These are phyloP conservation scores for Trichosporon asahii DNA, from an alignment of 1,284 basidiomycete genomes.

Conservation along the genomic window DNA sequence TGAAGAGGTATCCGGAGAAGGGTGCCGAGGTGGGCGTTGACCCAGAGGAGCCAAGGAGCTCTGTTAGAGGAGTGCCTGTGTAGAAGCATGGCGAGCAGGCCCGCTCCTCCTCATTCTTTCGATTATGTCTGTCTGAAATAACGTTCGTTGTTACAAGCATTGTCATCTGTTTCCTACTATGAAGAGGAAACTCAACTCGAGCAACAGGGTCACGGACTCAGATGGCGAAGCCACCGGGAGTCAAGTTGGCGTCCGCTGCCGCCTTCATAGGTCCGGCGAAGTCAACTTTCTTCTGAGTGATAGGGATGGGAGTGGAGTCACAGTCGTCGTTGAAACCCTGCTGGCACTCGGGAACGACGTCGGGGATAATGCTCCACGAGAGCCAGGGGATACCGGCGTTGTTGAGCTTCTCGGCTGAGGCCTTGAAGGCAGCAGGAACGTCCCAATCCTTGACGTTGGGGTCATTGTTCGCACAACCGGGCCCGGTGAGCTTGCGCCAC, in stretches of 20 bases:
- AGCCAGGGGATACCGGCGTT: background rate
- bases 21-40: background rate
- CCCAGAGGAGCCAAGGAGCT: too few species aligned
- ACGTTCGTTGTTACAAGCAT: background rate
- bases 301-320: background rate
- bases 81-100: too few species aligned
- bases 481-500: background rate
- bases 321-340: background rate
- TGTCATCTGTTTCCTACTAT: too few species aligned
- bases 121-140: too few species aligned
- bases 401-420: background rate
- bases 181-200: too few species aligned
- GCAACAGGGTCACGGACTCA: too few species aligned
- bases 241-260: too few species aligned
- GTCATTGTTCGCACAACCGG: too few species aligned
- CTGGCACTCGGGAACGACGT: background rate
- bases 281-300: background rate
- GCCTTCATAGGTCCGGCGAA: too few species aligned
- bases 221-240: too few species aligned
- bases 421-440: background rate
- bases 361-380: background rate
- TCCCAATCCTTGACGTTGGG: background rate
- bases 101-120: too few species aligned
- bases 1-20: conserved; percentile 46
- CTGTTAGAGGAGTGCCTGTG: too few species aligned